These are phyloP conservation scores for Fusarium haematococcum DNA, from an alignment of 2,329 filamentous ascomycete genomes.

Conservation along the genomic window DNA sequence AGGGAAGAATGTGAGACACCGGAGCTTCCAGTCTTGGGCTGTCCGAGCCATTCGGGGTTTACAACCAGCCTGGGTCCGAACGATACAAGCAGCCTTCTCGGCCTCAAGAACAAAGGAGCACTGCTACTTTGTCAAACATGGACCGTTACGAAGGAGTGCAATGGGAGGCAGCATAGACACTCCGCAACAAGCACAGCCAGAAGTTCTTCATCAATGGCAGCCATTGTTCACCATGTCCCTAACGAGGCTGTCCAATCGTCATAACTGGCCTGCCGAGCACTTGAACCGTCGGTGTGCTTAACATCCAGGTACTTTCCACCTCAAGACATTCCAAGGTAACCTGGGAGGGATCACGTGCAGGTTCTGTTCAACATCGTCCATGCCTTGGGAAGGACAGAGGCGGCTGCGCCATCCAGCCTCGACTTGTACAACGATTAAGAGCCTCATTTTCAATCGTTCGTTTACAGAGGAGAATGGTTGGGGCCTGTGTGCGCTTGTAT, in stretches of 20 bases:
- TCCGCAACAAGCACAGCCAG: neutral
- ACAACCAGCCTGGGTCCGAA: neutral
- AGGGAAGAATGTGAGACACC: neutral
- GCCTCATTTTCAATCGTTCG: conserved; percentile 1
- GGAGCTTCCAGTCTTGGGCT: neutral
- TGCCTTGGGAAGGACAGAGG: conserved; percentile 15
- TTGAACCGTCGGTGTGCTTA: neutral
- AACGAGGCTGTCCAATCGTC: neutral
- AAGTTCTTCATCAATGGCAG: too few species aligned
- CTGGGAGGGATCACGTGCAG: conserved; percentile 14
- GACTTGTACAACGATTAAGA: neutral
- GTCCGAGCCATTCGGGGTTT: neutral
- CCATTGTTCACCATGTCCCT: neutral
- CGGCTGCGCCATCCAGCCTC: neutral
- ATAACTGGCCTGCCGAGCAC: neutral
- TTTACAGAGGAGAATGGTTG: neutral
- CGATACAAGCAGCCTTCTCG: neutral
- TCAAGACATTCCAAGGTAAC: neutral
- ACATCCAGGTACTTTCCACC: neutral
- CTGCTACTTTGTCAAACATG: neutral
- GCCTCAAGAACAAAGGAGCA: too few species aligned
- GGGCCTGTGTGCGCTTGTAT: neutral
- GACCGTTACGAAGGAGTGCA: accelerated
- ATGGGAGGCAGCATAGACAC: neutral
- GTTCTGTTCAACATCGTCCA: neutral